Evolutionary conservation across 1,139 yeast genomes (phyloP).

Genomic region (Kazachstania sp.): DNA sequence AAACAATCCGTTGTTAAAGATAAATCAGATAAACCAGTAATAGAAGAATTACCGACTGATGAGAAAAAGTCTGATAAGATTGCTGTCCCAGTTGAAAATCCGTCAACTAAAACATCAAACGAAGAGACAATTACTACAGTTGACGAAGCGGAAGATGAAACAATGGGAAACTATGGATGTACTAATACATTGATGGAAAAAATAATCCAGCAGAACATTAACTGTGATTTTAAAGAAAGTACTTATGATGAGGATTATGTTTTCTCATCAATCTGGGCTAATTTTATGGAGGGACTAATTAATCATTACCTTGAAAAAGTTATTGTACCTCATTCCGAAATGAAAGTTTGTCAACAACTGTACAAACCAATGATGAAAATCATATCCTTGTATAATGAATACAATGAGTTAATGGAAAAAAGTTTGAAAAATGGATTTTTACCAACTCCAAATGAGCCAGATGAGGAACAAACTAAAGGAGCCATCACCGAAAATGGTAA

Average conservation of each 20-base stretch:
- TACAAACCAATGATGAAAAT: slow-evolving; percentile 33
- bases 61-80: neutral
- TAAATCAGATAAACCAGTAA: neutral
- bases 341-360: slow-evolving; percentile 31
- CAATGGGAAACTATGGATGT: neutral
- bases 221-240: slow-evolving; percentile 26
- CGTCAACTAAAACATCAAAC: neutral
- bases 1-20: slow-evolving; percentile 3
- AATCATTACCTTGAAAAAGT: slow-evolving; percentile 31
- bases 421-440: slow-evolving; percentile 30
- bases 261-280: slow-evolving; percentile 32
- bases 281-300: slow-evolving; percentile 32
- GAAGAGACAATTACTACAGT: neutral
- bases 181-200: slow-evolving; percentile 24
- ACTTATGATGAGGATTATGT: slow-evolving; percentile 30
- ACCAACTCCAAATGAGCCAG: slow-evolving; percentile 10
- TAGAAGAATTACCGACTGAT: neutral
- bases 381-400: slow-evolving; percentile 30
- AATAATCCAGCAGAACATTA: slow-evolving; percentile 28
- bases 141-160: neutral
- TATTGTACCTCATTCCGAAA: slow-evolving; percentile 31
- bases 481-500: slow-evolving; percentile 5
- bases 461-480: neutral
- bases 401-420: slow-evolving; percentile 30
- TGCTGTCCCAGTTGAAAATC: neutral